phyloP scores from a whole-genome alignment of 1,284 basidiomycete species.

The Cryptococcus maquisensis region DNA sequence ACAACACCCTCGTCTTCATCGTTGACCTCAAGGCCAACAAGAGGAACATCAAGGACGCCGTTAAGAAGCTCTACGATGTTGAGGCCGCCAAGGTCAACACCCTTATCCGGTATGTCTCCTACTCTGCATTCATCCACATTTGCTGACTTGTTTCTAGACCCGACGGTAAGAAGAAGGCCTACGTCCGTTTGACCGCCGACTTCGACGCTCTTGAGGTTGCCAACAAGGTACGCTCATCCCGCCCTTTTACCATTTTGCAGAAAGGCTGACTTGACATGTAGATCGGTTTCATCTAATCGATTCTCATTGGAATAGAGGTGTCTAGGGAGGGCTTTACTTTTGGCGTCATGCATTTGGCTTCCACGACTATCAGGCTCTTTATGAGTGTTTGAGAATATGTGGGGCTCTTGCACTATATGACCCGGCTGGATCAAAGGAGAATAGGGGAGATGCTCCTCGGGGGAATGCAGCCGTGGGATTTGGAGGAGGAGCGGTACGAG shows the following conservation, averaged over 20 bases:
- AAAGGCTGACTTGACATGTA: conserved; percentile 15
- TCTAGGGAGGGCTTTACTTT: conserved; percentile 13
- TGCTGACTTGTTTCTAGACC: conserved; percentile 57
- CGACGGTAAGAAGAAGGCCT: conserved; percentile 99
- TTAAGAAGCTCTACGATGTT: conserved; percentile 98
- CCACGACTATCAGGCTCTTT: conserved; percentile 2
- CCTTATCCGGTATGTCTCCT: conserved; percentile 80
- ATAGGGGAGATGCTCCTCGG: too few species aligned
- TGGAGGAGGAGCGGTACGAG: too few species aligned
- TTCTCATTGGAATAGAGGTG: conserved; percentile 1
- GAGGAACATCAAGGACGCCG: conserved; percentile 97
- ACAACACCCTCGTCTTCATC: conserved; percentile 98
- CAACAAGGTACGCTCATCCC: conserved; percentile 76
- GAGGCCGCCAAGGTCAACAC: conserved; percentile 96
- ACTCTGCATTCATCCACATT: background rate
- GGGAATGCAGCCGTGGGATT: too few species aligned
- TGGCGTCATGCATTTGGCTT: conserved; percentile 23
- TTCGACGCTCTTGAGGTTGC: conserved; percentile 97
- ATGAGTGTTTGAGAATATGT: background rate
- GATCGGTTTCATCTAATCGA: conserved; percentile 51
- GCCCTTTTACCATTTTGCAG: background rate
- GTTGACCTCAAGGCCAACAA: conserved; percentile 95
- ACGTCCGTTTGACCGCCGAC: conserved; percentile 89
- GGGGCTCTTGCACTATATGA: background rate
- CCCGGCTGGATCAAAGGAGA: too few species aligned